phyloP scores from a whole-genome alignment of 2,329 filamentous ascomycete species.

The Aspergillus ruber region DNA sequence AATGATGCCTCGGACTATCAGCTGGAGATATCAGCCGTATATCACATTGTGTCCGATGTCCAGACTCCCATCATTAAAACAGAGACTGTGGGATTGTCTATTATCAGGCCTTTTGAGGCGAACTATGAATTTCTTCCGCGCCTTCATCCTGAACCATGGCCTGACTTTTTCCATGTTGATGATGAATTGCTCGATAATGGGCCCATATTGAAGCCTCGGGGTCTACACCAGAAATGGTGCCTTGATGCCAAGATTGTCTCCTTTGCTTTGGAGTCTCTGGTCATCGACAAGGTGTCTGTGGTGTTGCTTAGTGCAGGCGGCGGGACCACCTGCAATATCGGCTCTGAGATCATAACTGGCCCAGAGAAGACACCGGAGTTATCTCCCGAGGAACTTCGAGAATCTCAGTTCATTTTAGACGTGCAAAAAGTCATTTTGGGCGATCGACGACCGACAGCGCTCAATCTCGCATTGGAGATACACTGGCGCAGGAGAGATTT shows the following conservation, averaged over 20 bases:
- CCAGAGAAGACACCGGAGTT: conserved; percentile 38
- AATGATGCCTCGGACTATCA: conserved; percentile 54
- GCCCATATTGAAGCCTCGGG: conserved; percentile 40
- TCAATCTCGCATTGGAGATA: conserved; percentile 70
- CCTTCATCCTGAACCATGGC: conserved; percentile 73
- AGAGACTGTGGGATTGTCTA: conserved; percentile 60
- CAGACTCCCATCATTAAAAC: conserved; percentile 75
- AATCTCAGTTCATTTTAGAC: conserved; percentile 66
- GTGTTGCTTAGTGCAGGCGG: conserved; percentile 56
- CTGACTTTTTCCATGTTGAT: conserved; percentile 70
- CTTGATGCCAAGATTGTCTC: conserved; percentile 67
- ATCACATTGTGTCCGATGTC: conserved; percentile 71
- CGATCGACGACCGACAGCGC: conserved; percentile 66
- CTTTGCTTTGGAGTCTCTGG: conserved; percentile 60
- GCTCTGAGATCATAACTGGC: conserved; percentile 26
- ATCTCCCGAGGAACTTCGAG: conserved; percentile 61
- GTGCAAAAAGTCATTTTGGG: conserved; percentile 73
- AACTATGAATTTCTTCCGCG: conserved; percentile 81
- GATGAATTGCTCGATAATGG: conserved; percentile 27
- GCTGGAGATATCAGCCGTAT: conserved; percentile 66
- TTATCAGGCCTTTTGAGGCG: conserved; percentile 82
- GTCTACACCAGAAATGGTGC: conserved; percentile 75
- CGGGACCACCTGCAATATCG: conserved; percentile 53
- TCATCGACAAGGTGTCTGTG: conserved; percentile 60
- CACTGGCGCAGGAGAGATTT: conserved; percentile 61